Evolutionary conservation across 1,284 basidiomycete genomes (phyloP), one percentile per base, ranked within the genome.

Genomic region (Afroboletus lepidellus): DNA sequence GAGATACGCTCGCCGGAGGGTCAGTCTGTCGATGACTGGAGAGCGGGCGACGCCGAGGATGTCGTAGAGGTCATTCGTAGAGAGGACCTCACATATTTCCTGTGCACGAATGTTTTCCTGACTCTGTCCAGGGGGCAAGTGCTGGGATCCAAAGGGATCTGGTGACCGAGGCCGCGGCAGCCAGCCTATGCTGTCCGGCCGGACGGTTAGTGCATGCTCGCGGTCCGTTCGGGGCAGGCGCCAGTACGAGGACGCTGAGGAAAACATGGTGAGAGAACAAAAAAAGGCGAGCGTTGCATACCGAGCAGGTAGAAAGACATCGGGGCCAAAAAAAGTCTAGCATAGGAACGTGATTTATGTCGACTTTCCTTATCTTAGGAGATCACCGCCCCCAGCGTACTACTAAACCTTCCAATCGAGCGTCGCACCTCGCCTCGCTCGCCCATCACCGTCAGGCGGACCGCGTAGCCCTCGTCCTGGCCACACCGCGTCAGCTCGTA

Each of bases 381-480:
- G 46, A 24, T 53, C 24, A 63, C 61, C 21, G 74, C 79, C 12
- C 72, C 77, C 30, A 93, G 63, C 21, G 59, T 70, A 53, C 71
- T 74, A 48, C 84, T 80, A 24, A 96, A 77, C 63, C 70, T 79
- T 53, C 72, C 71, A 38, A 84, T 77, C 36, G 80, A 74, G 56
- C 80, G 71, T 60, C 74, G 80, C 44, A 93, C 83, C 67, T 93
- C 90, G 15, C 91, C 91, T 33, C 86, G 76, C 65, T 91, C 88
- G 15, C 93, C 93, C 93, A 96, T 96, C 29, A 89, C 78, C 6
- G 91, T 95, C 64, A 94, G 61, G 46, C 78, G 76, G 30, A 92
- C 63, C 24, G 68, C 60, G 51, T 75, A 59, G 56, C 68, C 69
- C n/a, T 74, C 69, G 16, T 67, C 53, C 18, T 51, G 58, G 8